phyloP scores from a whole-genome alignment of 2,329 filamentous ascomycete genomes.

The Pseudogymnoascus pannorum region DNA sequence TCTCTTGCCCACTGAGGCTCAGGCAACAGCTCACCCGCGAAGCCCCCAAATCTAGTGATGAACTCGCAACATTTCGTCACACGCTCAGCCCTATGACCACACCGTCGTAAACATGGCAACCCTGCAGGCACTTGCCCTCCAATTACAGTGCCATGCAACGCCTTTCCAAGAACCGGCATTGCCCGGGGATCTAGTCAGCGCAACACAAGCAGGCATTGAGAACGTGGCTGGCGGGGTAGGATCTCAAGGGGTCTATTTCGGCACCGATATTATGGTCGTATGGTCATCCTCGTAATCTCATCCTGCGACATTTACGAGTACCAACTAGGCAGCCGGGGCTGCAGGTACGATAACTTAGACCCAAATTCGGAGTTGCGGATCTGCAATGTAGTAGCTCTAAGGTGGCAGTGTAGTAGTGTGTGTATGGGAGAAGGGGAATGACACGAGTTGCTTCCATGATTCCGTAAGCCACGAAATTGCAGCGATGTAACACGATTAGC shows the following conservation, averaged over 20 bases:
- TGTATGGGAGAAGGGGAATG: neutral
- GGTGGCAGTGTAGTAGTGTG: too few species aligned
- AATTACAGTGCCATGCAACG: neutral
- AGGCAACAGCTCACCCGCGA: neutral
- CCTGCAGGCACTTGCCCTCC: neutral
- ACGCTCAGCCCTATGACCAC: constrained; percentile 6
- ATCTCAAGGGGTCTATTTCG: constrained; percentile 7
- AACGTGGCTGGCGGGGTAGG: constrained; percentile 5
- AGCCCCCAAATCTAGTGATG: neutral
- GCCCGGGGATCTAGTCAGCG: constrained; percentile 3
- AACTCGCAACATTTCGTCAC: neutral
- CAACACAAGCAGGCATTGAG: neutral
- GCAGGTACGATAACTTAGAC: constrained; percentile 6
- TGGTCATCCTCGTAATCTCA: neutral
- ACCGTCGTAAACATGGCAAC: constrained; percentile 2
- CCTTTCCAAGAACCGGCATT: neutral
- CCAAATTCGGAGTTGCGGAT: constrained; percentile 1
- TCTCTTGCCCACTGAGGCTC: neutral
- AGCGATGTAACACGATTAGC: constrained; percentile 1
- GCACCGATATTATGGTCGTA: neutral
- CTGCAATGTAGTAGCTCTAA: neutral
- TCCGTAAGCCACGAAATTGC: neutral
- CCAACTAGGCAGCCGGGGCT: neutral
- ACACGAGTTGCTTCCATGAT: neutral
- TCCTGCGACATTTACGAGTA: neutral